These are phyloP conservation scores for Kodamaea fukazawae DNA, from an alignment of 805 yeast species.

Conservation along the genomic window DNA sequence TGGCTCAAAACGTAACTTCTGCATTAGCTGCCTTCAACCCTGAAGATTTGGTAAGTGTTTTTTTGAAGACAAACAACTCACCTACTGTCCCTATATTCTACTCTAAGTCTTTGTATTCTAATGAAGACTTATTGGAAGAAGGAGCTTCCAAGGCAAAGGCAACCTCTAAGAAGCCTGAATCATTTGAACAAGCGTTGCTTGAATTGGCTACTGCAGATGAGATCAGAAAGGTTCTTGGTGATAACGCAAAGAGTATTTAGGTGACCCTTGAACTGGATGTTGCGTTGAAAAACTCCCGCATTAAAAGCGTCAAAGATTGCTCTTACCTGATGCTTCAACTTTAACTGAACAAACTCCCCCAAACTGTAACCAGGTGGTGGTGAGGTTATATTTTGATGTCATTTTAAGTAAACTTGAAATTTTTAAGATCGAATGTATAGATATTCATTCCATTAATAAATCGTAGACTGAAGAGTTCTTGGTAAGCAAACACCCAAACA, in stretches of 20 bases:
- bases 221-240: conserved; percentile 52
- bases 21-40: conserved; percentile 48
- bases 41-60: conserved; percentile 52
- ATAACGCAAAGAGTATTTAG: background rate
- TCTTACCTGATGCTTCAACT: too few relatives aligned
- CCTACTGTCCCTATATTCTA: conserved; percentile 85
- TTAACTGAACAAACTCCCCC: too few relatives aligned
- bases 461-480: too few relatives aligned
- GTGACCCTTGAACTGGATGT: background rate
- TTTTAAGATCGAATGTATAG: too few relatives aligned
- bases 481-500: too few relatives aligned
- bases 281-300: background rate
- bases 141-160: conserved; percentile 21
- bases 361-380: background rate
- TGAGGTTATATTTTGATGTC: too few relatives aligned
- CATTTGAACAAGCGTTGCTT: conserved; percentile 72
- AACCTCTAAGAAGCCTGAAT: conserved; percentile 20
- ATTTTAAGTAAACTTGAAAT: too few relatives aligned
- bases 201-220: conserved; percentile 79
- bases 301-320: too few relatives aligned
- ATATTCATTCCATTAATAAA: too few relatives aligned
- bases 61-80: conserved; percentile 64
- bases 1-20: conserved; percentile 59
- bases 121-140: conserved; percentile 45
- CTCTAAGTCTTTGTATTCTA: conserved; percentile 52